These are phyloP conservation scores for Phylloporus rhodoxanthus DNA, from an alignment of 768 basidiomycete species.

Conservation along the genomic window DNA sequence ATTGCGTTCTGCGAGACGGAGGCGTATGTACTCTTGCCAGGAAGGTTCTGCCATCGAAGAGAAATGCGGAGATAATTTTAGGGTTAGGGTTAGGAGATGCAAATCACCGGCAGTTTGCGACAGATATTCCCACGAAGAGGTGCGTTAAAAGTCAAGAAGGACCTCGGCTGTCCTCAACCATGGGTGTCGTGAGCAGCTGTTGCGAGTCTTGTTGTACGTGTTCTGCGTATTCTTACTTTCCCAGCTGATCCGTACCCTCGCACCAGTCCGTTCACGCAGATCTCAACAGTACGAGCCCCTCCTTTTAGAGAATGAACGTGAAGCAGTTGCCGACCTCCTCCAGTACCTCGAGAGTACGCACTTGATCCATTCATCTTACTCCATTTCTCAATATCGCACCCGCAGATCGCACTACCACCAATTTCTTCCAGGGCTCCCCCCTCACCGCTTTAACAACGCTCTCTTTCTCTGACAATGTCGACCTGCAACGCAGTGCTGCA, in stretches of 20 bases:
- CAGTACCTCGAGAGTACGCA: conserved; percentile 94
- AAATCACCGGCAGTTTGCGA: conserved; percentile 18
- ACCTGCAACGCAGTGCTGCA: conserved; percentile 95
- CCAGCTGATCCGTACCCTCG: conserved; percentile 18
- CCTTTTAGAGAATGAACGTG: conserved; percentile 87
- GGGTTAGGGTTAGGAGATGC: conserved; percentile 23
- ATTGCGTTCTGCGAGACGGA: conserved; percentile 80
- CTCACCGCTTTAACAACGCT: conserved; percentile 92
- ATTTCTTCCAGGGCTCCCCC: conserved; percentile 94
- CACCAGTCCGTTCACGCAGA: conserved; percentile 70
- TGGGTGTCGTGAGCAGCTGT: conserved; percentile 77
- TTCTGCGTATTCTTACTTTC: conserved; percentile 4
- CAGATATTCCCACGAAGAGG: conserved; percentile 18
- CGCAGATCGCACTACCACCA: conserved; percentile 88
- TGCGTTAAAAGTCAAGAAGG: conserved; percentile 1
- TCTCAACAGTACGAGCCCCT: conserved; percentile 85
- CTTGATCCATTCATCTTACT: conserved; percentile 2
- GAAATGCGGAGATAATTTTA: conserved; percentile 3
- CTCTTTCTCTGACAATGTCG: conserved; percentile 98
- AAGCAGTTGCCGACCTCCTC: conserved; percentile 94
- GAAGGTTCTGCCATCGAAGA: conserved; percentile 70
- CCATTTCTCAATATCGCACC: not conserved
- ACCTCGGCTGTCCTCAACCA: conserved; percentile 23
- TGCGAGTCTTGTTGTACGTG: conserved; percentile 78
- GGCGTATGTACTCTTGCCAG: conserved; percentile 79